Conservation (phyloP, 305 asterid species). For the Plantago lanceolata region DNA sequence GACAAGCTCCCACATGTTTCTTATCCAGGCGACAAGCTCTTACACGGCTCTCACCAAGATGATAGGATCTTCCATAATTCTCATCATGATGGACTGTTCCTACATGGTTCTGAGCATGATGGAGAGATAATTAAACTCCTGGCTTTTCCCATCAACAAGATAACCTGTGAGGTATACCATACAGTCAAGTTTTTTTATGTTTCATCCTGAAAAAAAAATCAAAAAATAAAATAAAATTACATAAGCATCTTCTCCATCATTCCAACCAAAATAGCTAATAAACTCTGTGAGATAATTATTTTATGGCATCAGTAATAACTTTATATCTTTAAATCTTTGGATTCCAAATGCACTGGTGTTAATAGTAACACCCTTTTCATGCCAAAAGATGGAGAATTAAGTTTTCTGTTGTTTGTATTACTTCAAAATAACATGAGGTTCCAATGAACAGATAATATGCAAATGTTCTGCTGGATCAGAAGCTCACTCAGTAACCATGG, state of each 20-base stretch:
- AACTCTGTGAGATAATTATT: no score
- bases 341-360: no score
- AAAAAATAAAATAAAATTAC: no score
- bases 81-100: conserved; percentile 33
- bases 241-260: not conserved
- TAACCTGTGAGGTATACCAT: conserved; percentile 51
- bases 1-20: conserved; percentile 30
- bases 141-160: conserved; percentile 60
- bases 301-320: no score
- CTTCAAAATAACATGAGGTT: not conserved
- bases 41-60: conserved; percentile 22
- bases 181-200: not conserved
- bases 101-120: conserved; percentile 34
- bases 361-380: not conserved
- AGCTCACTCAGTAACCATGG: conserved; percentile 58
- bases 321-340: no score
- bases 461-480: conserved; percentile 63
- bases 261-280: not conserved
- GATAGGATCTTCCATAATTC: conserved; percentile 31
- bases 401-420: not conserved
- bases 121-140: conserved; percentile 40
- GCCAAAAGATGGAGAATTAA: not conserved
- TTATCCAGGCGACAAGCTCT: conserved; percentile 25
- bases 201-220: not conserved
- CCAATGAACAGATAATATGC: conserved; percentile 46